These are phyloP conservation scores for Trypanosoma melophagium DNA, from an alignment of 208 protist genomes.

Conservation along the genomic window DNA sequence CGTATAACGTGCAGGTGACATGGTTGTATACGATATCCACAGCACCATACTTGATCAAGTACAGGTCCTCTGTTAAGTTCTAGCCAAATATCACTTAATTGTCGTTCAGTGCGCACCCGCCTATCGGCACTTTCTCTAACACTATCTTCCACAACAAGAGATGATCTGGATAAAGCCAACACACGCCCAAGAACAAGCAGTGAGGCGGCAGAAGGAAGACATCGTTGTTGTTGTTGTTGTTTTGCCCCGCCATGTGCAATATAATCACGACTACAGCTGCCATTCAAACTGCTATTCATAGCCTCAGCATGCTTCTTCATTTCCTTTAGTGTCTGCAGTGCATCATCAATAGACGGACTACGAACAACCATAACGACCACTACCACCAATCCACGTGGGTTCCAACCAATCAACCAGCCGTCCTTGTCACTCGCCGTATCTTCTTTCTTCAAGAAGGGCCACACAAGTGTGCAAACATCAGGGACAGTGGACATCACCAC, in stretches of 20 bases:
- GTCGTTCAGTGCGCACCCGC: slow-evolving; percentile 37
- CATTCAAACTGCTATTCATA: background rate
- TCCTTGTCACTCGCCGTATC: slow-evolving; percentile 11
- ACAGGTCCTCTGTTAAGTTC: slow-evolving; percentile 66
- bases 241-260: too few relatives aligned
- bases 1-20: slow-evolving; percentile 83
- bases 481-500: slow-evolving; percentile 27
- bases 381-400: slow-evolving; percentile 68
- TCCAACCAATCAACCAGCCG: slow-evolving; percentile 83
- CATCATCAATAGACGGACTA: slow-evolving; percentile 38
- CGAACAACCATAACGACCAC: slow-evolving; percentile 59
- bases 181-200: slow-evolving; percentile 65
- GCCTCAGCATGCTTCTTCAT: slow-evolving; percentile 23
- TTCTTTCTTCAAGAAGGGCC: slow-evolving; percentile 37
- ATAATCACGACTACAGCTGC: background rate
- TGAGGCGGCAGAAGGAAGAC: slow-evolving; percentile 16
- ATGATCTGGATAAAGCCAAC: background rate
- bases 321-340: slow-evolving; percentile 33
- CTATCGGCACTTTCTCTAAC: background rate
- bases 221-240: too few relatives aligned
- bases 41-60: slow-evolving; percentile 81
- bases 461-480: slow-evolving; percentile 78
- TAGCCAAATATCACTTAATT: slow-evolving; percentile 68
- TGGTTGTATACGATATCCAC: slow-evolving; percentile 74
- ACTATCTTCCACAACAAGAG: background rate